Evolutionary conservation across 305 asterid species (phyloP).

Genomic region (Fraxinus baroniana): DNA sequence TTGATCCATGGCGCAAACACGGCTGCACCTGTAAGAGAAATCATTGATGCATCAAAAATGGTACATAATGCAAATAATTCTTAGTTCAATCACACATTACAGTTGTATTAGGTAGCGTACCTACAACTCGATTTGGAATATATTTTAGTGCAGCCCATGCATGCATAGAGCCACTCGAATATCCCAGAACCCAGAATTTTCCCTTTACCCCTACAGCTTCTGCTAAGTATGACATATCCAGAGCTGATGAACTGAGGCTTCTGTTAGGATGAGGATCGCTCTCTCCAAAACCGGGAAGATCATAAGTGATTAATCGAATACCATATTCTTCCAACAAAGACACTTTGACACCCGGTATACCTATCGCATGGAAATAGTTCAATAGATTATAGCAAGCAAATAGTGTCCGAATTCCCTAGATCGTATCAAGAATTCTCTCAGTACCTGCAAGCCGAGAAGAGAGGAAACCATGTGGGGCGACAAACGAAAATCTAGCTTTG

Average conservation of each 20-base stretch:
- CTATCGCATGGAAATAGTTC: constrained; percentile 30
- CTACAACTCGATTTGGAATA: constrained; percentile 69
- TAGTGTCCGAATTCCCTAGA: not conserved
- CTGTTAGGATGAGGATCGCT: constrained; percentile 74
- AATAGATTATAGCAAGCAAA: not conserved
- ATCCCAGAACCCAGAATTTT: constrained; percentile 81
- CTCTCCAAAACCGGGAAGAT: constrained; percentile 95
- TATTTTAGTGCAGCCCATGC: constrained; percentile 87
- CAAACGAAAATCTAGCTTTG: constrained; percentile 56
- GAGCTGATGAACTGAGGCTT: constrained; percentile 67
- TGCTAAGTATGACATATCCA: constrained; percentile 67
- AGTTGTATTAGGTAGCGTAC: constrained; percentile 28
- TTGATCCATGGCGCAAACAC: constrained; percentile 77
- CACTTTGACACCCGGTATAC: constrained; percentile 58
- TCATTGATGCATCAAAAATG: not conserved
- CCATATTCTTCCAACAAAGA: constrained; percentile 78
- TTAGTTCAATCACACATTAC: not conserved
- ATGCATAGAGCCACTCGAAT: constrained; percentile 73
- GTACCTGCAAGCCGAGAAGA: constrained; percentile 84
- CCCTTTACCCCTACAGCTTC: constrained; percentile 53
- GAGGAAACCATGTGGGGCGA: constrained; percentile 65
- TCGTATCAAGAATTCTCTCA: not conserved
- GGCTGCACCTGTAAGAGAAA: constrained; percentile 56
- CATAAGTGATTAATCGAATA: constrained; percentile 68
- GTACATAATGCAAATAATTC: constrained; percentile 15